Percentiles rank a stretch among this genome's conserved stretches.
These are phyloP conservation scores for Dioscorea cayenensis DNA, from an alignment of 116 monocot genomes.

Conservation along the genomic window DNA sequence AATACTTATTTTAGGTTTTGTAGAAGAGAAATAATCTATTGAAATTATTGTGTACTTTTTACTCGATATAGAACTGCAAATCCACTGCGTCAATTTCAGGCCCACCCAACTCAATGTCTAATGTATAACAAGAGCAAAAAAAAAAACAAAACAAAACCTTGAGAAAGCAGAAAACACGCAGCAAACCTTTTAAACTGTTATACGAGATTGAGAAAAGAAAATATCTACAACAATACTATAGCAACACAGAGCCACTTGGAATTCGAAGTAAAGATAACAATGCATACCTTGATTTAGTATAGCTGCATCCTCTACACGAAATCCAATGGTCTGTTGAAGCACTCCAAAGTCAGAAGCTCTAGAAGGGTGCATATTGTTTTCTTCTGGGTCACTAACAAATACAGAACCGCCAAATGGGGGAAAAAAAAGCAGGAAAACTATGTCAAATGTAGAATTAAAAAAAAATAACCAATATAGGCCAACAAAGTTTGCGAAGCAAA, in stretches of 20 bases:
- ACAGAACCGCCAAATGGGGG: background rate
- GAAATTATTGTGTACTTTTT: too few relatives aligned
- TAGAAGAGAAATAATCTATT: too few relatives aligned
- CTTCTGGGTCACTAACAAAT: conserved; percentile 17
- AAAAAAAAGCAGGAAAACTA: background rate
- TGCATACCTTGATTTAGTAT: conserved; percentile 25
- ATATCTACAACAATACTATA: background rate
- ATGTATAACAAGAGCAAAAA: too few relatives aligned
- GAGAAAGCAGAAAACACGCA: too few relatives aligned
- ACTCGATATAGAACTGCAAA: too few relatives aligned
- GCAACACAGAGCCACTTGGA: background rate
- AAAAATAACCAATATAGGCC: background rate
- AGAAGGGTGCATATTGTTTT: conserved; percentile 24
- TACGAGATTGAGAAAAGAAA: too few relatives aligned
- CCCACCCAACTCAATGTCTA: too few relatives aligned
- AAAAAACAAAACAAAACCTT: too few relatives aligned
- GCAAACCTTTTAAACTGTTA: too few relatives aligned
- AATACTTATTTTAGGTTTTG: too few relatives aligned
- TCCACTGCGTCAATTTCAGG: too few relatives aligned
- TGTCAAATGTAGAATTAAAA: background rate
- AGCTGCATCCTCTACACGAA: conserved; percentile 22
- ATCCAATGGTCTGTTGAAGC: conserved; percentile 29
- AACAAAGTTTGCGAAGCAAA: background rate
- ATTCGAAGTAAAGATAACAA: background rate
- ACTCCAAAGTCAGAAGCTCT: conserved; percentile 29